A percentile compares a stretch with the other conserved stretches of the same genome.
These are phyloP conservation scores for Alternaria gaisen DNA, from an alignment of 2,329 filamentous ascomycete genomes.

Conservation along the genomic window DNA sequence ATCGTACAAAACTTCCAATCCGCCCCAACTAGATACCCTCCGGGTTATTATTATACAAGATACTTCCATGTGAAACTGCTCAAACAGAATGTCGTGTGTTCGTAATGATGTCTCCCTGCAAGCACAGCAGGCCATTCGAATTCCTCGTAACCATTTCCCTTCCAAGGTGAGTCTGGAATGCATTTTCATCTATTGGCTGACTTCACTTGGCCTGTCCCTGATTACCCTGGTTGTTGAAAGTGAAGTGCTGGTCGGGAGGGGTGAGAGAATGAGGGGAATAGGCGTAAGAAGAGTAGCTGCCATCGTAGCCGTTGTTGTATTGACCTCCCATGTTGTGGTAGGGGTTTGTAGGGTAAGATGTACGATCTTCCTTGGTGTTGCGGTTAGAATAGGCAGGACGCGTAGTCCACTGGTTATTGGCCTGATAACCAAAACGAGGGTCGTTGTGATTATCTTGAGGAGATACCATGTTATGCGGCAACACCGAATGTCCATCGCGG, in stretches of 20 bases:
- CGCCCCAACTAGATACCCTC: background rate
- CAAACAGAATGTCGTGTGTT: background rate
- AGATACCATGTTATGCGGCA: constrained; percentile 10
- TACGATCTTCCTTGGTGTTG: constrained; percentile 34
- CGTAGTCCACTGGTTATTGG: constrained; percentile 25
- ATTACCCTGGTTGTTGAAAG: constrained; percentile 25
- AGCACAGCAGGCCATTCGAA: background rate
- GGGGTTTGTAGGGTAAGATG: constrained; percentile 32
- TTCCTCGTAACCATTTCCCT: background rate
- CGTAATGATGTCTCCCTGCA: background rate
- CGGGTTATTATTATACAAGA: constrained; percentile 1
- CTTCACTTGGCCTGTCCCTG: constrained; percentile 25
- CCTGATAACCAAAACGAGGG: constrained; percentile 24
- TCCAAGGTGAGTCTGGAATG: background rate
- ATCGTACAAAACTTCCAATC: background rate
- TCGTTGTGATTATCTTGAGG: constrained; percentile 28
- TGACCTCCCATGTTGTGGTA: constrained; percentile 28
- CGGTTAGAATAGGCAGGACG: constrained; percentile 24
- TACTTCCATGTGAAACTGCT: background rate
- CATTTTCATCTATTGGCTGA: background rate
- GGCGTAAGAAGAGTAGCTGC: constrained; percentile 26
- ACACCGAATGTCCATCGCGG: background rate
- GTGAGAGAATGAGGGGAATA: constrained; percentile 21
- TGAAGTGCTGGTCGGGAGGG: constrained; percentile 30
- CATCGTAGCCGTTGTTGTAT: constrained; percentile 29